Evolutionary conservation across 2,329 filamentous ascomycete genomes (phyloP).

Genomic region (Ophiocordyceps camponoti-floridani): DNA sequence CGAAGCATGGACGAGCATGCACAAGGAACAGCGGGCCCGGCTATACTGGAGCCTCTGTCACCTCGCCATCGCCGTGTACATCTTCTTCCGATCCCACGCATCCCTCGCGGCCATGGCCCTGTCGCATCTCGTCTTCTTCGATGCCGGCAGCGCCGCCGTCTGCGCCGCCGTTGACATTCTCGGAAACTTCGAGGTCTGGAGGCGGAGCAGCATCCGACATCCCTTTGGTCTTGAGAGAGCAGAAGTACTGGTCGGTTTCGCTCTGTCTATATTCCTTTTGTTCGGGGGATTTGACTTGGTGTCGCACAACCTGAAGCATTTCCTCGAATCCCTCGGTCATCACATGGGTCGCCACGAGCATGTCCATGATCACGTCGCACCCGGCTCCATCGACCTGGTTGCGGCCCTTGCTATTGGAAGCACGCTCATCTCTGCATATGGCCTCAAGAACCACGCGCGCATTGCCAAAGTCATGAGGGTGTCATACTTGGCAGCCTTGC

Average conservation of each 20-base stretch:
- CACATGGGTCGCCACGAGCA: conserved; percentile 60
- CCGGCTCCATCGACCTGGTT: conserved; percentile 66
- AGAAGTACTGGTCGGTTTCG: conserved; percentile 88
- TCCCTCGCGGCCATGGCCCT: conserved; percentile 83
- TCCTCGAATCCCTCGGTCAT: conserved; percentile 44
- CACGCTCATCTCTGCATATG: conserved; percentile 72
- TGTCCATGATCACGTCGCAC: conserved; percentile 44
- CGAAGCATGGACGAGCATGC: conserved; percentile 84
- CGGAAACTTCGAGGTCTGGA: conserved; percentile 96
- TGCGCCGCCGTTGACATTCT: conserved; percentile 88
- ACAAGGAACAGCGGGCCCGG: conserved; percentile 64
- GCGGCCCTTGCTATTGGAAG: conserved; percentile 66
- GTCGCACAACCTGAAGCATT: conserved; percentile 82
- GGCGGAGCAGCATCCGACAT: conserved; percentile 76
- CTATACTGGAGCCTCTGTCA: conserved; percentile 86
- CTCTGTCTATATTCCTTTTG: conserved; percentile 87
- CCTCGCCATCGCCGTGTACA: conserved; percentile 62
- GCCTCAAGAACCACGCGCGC: conserved; percentile 75
- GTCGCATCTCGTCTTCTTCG: conserved; percentile 87
- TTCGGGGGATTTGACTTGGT: conserved; percentile 95
- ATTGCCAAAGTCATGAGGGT: conserved; percentile 87
- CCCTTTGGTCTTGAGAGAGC: conserved; percentile 85
- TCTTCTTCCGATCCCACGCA: conserved; percentile 71
- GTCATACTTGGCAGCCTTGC: conserved; percentile 62
- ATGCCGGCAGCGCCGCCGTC: conserved; percentile 78